Base-by-base conservation (phyloP, 768 basidiomycete genomes). In the Glaciozyma antarctica region DNA sequence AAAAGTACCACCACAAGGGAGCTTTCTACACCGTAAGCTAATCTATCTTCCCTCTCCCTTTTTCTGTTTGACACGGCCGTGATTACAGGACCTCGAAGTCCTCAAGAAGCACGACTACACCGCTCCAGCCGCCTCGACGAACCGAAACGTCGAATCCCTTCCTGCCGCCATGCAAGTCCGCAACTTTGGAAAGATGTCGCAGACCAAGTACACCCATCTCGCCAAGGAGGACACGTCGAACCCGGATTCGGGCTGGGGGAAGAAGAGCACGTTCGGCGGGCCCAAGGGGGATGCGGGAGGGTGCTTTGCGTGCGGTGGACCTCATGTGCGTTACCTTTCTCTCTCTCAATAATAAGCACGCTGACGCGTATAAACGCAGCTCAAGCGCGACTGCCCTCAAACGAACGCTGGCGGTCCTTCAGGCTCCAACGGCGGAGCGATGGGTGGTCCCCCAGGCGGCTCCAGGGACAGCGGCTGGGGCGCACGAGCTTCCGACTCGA, bases 1-100 rank as follows among this genome's bases (percentile, higher is more conserved):
- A 98, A 76, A 98, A 95, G 78, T 99, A 95, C 76, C 98, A 91
- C 85, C 95, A 99, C 80, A 97, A 94, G 78, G 95, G 95, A 72
- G 95, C 94, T 65, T 99, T 98, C 81, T 91, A 95, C 76, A 90
- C 93, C 83, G 92, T 88, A 65, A 41, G 81, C 74, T 16, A 49
- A 4, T 3, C 32, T 32, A 41, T 56, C 19, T 21, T 51, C 49
- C 12, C 51, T 53, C n/a, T 28, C 38, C 13, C 51, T 48, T 34
- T 17, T 28, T 41, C 13, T 62, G 16, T 53, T 32, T 58, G 22
- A 43, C 22, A 1, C 12, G n/a, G 7, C 6, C 10, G 0, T 15
- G 17, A 38, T 3, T 10, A 47, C 74, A 88, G 91, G 94, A 97
- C 76, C 84, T 85, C 62, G 91, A 94, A 58, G 84, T 98, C 67